Conservation (phyloP, 2,329 filamentous ascomycete genomes). For the Verticillium nubilum region DNA sequence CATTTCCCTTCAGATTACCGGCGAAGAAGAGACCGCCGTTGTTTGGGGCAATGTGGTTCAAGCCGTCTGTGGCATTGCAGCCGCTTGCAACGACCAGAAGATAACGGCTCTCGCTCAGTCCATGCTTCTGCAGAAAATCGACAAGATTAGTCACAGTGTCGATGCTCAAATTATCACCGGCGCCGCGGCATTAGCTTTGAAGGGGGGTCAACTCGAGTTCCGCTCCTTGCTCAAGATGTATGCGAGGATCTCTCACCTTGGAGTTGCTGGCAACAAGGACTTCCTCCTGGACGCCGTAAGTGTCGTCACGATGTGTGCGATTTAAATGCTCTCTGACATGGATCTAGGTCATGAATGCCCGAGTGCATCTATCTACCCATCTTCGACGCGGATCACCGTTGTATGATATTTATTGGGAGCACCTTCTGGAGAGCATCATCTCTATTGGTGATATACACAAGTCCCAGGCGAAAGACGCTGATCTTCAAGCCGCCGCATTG, state of each 20-base stretch:
- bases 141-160: slow-evolving; percentile 72
- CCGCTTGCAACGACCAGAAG: slow-evolving; percentile 76
- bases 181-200: slow-evolving; percentile 70
- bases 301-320: slow-evolving; percentile 9
- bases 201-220: slow-evolving; percentile 76
- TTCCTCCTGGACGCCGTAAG: slow-evolving; percentile 67
- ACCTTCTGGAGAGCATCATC: slow-evolving; percentile 81
- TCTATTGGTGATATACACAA: slow-evolving; percentile 85
- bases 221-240: slow-evolving; percentile 82
- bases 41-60: slow-evolving; percentile 89
- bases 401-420: slow-evolving; percentile 77
- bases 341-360: slow-evolving; percentile 64
- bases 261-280: slow-evolving; percentile 62
- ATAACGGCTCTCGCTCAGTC: slow-evolving; percentile 90
- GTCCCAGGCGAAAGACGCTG: slow-evolving; percentile 65
- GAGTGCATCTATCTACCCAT: slow-evolving; percentile 69
- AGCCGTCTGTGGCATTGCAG: slow-evolving; percentile 86
- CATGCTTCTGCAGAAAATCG: slow-evolving; percentile 94
- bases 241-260: slow-evolving; percentile 67
- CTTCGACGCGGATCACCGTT: slow-evolving; percentile 65
- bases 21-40: slow-evolving; percentile 71
- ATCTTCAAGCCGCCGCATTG: slow-evolving; percentile 74
- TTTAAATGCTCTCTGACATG: neutral
- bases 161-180: slow-evolving; percentile 84
- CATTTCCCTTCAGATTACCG: slow-evolving; percentile 69